Percentiles rank a stretch among this genome's conserved stretches.
These are phyloP conservation scores for Aspergillus nomiae DNA, from an alignment of 2,329 filamentous ascomycete species.

Conservation along the genomic window DNA sequence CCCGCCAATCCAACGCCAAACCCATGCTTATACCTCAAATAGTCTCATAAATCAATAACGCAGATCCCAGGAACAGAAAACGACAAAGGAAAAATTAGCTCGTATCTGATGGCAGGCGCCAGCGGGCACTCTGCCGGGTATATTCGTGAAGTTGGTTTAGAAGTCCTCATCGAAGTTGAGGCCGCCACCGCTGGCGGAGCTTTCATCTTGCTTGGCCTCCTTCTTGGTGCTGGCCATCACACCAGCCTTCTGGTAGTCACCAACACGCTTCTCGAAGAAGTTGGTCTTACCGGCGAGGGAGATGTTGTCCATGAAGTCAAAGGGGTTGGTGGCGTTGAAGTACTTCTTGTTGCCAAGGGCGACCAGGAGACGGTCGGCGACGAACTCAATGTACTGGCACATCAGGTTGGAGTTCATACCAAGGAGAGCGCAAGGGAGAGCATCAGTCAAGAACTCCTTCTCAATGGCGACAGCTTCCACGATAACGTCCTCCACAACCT, in stretches of 20 bases:
- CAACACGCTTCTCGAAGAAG: slow-evolving; percentile 99
- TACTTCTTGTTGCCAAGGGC: slow-evolving; percentile 92
- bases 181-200: slow-evolving; percentile 59
- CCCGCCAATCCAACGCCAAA: slow-evolving; percentile 31
- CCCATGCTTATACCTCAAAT: slow-evolving; percentile 37
- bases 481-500: slow-evolving; percentile 84
- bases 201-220: slow-evolving; percentile 54
- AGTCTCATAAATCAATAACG: slow-evolving; percentile 33
- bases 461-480: slow-evolving; percentile 92
- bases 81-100: slow-evolving; percentile 28
- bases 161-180: slow-evolving; percentile 98
- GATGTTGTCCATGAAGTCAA: slow-evolving; percentile 99
- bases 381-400: slow-evolving; percentile 99
- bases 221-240: slow-evolving; percentile 93
- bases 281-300: slow-evolving; percentile 99
- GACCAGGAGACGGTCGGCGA: slow-evolving; percentile 90
- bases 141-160: slow-evolving; percentile 53
- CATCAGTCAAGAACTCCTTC: slow-evolving; percentile 96
- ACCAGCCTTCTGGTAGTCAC: slow-evolving; percentile 99
- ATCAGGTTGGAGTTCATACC: slow-evolving; percentile 98
- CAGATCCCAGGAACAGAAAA: slow-evolving; percentile 19
- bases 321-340: slow-evolving; percentile 92
- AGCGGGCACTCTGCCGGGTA: slow-evolving; percentile 21
- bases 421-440: slow-evolving; percentile 86
- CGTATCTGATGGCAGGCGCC: slow-evolving; percentile 23